phyloP scores from a whole-genome alignment of 163 green algal species.

The Dunaliella salina region DNA sequence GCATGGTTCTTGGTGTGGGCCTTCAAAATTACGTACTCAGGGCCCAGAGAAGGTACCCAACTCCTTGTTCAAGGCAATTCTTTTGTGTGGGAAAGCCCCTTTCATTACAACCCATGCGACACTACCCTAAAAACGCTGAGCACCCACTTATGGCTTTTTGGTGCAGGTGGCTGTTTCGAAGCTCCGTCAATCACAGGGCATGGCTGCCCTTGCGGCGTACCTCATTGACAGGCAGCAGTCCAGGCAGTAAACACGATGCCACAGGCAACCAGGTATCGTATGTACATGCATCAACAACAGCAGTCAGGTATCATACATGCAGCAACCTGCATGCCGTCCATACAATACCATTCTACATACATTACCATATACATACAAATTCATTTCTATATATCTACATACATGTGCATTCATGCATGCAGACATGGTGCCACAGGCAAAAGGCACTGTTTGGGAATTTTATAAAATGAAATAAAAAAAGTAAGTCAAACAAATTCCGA shows the following conservation, averaged over 20 bases:
- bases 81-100: neutral
- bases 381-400: too few species aligned
- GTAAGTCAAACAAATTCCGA: too few species aligned
- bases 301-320: neutral
- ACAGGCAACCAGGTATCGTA: neutral
- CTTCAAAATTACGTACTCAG: too few species aligned
- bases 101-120: too few species aligned
- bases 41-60: too few species aligned
- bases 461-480: too few species aligned
- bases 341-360: neutral
- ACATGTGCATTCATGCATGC: too few species aligned
- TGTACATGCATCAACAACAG: neutral
- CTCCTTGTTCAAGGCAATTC: too few species aligned
- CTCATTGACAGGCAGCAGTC: neutral
- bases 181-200: constrained; percentile 18
- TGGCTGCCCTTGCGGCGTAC: constrained; percentile 16
- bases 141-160: neutral
- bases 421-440: too few species aligned
- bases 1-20: too few species aligned
- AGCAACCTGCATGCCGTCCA: neutral
- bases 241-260: neutral
- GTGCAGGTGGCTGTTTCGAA: constrained; percentile 27
- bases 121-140: neutral
- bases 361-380: neutral
- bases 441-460: too few species aligned